These are phyloP conservation scores for Mucuna pruriens DNA, from an alignment of 306 rosid genomes.

Conservation along the genomic window DNA sequence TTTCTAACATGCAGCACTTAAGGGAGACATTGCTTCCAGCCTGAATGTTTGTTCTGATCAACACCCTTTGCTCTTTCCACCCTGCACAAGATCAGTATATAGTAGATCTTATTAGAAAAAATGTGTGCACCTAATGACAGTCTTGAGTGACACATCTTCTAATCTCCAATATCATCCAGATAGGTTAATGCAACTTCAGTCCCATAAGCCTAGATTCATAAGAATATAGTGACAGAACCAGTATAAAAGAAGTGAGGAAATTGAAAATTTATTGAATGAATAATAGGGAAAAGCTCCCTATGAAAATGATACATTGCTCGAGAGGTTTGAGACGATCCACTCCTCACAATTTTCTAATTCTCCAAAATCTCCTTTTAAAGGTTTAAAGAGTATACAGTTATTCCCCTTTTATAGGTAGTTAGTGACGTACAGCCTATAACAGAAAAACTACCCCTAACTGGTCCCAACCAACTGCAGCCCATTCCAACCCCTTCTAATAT, in stretches of 20 bases:
- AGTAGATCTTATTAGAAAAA: conserved; percentile 13
- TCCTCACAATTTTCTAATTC: not conserved
- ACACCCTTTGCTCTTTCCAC: conserved; percentile 59
- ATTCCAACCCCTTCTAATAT: not conserved
- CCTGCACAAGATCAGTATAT: conserved; percentile 53
- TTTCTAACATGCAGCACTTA: conserved; percentile 45
- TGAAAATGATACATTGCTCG: not conserved
- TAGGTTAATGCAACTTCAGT: conserved; percentile 17
- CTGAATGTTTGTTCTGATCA: conserved; percentile 44
- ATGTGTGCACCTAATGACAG: not conserved
- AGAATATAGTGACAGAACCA: not conserved
- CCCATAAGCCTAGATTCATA: not conserved
- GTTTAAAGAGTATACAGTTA: not conserved
- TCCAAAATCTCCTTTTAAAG: not conserved
- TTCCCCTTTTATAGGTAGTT: not conserved
- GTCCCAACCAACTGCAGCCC: not conserved
- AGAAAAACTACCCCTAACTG: not conserved
- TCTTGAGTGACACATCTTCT: not conserved
- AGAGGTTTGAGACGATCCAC: not conserved
- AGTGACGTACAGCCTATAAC: not conserved
- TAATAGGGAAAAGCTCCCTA: not conserved
- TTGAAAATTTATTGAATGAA: not conserved
- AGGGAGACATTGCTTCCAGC: conserved; percentile 52
- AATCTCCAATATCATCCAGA: conserved; percentile 20
- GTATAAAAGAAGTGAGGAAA: not conserved